A percentile compares a stretch with the other conserved stretches of the same genome.
Evolutionary conservation across 495 filamentous ascomycete species (phyloP).

Genomic region (Xylaria sp.): DNA sequence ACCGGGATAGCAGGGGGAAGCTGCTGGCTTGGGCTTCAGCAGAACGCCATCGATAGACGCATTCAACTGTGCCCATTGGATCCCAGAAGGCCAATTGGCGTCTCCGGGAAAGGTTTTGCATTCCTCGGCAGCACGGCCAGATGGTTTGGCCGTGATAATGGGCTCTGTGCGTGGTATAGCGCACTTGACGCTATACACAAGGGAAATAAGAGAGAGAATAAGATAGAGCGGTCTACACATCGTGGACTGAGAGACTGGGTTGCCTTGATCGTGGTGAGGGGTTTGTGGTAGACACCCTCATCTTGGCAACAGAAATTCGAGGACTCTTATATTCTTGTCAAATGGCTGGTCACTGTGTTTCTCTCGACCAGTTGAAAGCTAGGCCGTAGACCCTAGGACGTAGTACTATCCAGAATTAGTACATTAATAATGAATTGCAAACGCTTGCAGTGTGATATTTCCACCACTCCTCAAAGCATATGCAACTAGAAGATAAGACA

Average conservation of each 20-base stretch:
- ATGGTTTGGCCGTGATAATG: not conserved
- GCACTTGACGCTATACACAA: not conserved
- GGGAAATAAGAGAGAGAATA: not conserved
- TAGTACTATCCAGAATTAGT: not conserved
- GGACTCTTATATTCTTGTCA: not conserved
- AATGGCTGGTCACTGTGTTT: not conserved
- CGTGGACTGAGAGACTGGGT: not conserved
- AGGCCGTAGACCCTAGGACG: not conserved
- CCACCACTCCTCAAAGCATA: not conserved
- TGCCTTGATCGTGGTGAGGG: not conserved
- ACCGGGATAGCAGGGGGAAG: slow-evolving; percentile 58
- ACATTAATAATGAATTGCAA: slow-evolving; percentile 24
- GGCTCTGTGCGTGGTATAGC: not conserved
- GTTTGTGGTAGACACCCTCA: not conserved
- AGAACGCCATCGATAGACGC: slow-evolving; percentile 53
- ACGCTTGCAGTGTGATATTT: not conserved
- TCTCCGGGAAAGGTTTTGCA: slow-evolving; percentile 64
- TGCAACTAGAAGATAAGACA: not conserved
- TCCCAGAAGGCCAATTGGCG: slow-evolving; percentile 51
- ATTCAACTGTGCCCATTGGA: slow-evolving; percentile 56
- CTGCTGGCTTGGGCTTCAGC: slow-evolving; percentile 59
- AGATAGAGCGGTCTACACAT: not conserved
- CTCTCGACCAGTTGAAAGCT: not conserved
- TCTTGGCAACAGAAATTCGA: not conserved
- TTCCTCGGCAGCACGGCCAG: slow-evolving; percentile 8